A percentile compares a stretch with the other conserved stretches of the same genome.
These are phyloP conservation scores for Rugosomyces carneus DNA, from an alignment of 1,284 basidiomycete species.

Conservation along the genomic window DNA sequence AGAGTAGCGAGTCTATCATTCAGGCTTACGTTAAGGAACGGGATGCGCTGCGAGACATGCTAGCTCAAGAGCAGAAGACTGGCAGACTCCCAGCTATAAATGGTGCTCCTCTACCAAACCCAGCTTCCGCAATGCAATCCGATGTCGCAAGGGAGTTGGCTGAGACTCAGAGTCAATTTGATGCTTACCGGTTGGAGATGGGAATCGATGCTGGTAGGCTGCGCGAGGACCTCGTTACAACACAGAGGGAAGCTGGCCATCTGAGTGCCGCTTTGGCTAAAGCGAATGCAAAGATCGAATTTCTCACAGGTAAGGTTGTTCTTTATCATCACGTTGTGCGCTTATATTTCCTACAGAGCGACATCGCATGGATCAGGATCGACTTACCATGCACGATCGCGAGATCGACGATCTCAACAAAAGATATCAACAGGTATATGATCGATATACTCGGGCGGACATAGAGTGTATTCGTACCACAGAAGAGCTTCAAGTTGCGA, in stretches of 20 bases:
- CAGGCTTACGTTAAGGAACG: conserved; percentile 83
- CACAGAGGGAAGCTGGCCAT: conserved; percentile 64
- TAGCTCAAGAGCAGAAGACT: conserved; percentile 43
- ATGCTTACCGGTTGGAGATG: conserved; percentile 76
- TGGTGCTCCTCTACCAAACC: conserved; percentile 24
- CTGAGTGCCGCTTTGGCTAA: conserved; percentile 70
- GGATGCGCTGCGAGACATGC: conserved; percentile 78
- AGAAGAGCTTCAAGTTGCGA: conserved; percentile 57
- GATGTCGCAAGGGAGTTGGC: conserved; percentile 52
- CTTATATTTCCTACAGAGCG: conserved; percentile 41
- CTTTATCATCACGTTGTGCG: background rate
- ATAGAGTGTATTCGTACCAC: conserved; percentile 59
- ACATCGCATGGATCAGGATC: conserved; percentile 59
- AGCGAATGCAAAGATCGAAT: conserved; percentile 74
- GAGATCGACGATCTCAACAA: conserved; percentile 57
- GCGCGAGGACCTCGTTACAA: conserved; percentile 59
- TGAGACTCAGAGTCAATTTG: conserved; percentile 71
- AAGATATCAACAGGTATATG: conserved; percentile 63
- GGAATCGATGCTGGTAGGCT: conserved; percentile 63
- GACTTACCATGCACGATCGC: conserved; percentile 46
- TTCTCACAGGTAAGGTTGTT: conserved; percentile 51
- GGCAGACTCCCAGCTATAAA: conserved; percentile 25
- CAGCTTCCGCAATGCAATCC: conserved; percentile 12
- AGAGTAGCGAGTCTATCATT: conserved; percentile 62
- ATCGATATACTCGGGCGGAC: conserved; percentile 60